These are phyloP conservation scores for Trichoderma harzianum DNA, from an alignment of 2,329 filamentous ascomycete genomes.

Conservation along the genomic window DNA sequence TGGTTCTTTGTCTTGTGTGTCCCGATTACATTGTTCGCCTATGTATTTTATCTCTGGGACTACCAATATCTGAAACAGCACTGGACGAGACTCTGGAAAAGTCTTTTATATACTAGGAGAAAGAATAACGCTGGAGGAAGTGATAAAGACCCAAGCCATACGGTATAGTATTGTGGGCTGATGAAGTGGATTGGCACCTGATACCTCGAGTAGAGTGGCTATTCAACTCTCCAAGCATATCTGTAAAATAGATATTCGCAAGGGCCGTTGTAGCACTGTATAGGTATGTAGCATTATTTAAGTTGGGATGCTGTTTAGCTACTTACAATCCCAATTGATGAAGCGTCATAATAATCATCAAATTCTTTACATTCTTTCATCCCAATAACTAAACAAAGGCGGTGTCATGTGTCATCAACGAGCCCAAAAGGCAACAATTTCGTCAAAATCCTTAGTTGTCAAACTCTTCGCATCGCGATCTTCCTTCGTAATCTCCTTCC, in stretches of 20 bases:
- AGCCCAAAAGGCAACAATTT: not conserved
- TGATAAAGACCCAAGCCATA: not conserved
- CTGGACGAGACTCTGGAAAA: not conserved
- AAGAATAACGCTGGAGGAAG: not conserved
- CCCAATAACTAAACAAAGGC: not conserved
- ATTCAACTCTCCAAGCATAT: not conserved
- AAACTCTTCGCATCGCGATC: not conserved
- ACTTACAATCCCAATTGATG: no score
- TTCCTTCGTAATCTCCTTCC: not conserved
- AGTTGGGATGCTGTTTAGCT: no score
- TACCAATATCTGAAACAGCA: not conserved
- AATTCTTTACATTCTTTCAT: not conserved
- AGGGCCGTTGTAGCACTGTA: not conserved
- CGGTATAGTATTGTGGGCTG: not conserved
- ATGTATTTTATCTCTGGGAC: not conserved
- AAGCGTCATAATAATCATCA: not conserved
- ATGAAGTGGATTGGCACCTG: not conserved
- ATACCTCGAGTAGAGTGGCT: not conserved
- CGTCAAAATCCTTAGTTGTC: not conserved
- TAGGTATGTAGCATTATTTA: not conserved
- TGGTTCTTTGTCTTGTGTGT: not conserved
- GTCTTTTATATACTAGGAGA: not conserved
- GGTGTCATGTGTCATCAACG: not conserved
- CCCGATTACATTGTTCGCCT: not conserved
- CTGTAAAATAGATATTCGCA: not conserved